Evolutionary conservation across 208 protist species (phyloP), one percentile per base, ranked within the genome.

Genomic region (Acanthamoeba healyi): DNA sequence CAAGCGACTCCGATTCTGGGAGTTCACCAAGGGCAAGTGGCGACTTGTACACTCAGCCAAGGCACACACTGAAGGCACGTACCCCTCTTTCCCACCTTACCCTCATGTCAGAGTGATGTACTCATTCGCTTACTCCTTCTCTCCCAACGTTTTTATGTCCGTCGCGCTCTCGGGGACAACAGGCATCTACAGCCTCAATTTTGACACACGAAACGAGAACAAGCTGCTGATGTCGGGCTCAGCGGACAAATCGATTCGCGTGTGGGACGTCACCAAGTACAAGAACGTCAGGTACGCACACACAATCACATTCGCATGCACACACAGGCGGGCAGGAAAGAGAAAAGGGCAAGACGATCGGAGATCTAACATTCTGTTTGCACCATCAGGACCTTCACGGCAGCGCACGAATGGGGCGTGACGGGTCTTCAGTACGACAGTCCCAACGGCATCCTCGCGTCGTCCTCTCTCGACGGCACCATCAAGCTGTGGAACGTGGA

Each of bases 401-500:
- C 17, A 42, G 86, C 86, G 4, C 86, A 92, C 63, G 86, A 74
- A 7, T 65, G 86, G 86, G 86, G n/a, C 24, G 44, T 92, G 29
- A 92, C 63, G 14, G 61, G 86, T 38, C 63, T 92, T 4, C 86
- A 74, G 58, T 74, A 92, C 29, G 56, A 92, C 24, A 26, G n/a
- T n/a, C 26, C 86, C 10, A 92, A 54, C 63, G 38, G 86, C 24
- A 49, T 54, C 22, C 42, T 92, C 19, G 86, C 29, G 9, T 92
- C 86, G 10, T 65, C 40, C 5, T 38, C 86, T 6, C 63, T 92
- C 24, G 86, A 92, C 58, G 61, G 24, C 17, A 54, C 42, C 9
- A 34, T 92, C 29, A 92, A 92, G 58, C 36, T 92, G 40, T 92
- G 86, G 86, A 40, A 92, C 56, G 24, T 92, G 14, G 86, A 92